Evolutionary conservation across 257 asterid species (phyloP), one percentile per base, ranked within the genome.

Genomic region (Ballota nigra): DNA sequence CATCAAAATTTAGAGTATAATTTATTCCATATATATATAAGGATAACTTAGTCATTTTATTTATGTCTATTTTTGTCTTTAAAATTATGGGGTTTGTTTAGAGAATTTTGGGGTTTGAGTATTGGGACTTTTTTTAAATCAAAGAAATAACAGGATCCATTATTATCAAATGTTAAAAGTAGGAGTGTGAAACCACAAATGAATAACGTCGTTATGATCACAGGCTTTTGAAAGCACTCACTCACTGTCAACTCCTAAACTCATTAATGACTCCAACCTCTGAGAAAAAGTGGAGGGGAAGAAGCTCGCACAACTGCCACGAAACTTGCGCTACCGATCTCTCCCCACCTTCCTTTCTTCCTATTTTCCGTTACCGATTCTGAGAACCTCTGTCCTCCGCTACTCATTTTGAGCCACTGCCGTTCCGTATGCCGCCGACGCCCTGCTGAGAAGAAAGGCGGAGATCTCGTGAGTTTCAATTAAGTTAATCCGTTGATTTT

Each of bases 201-300:
- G 58, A 70, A 45, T 76, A 76, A 76, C 80, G 76, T 70, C 59
- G 78, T 73, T 69, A 71, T 80, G 83, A 80, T 80, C 81, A 80
- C 84, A 77, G 70, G 81, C 79, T 76, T 73, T 76, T 59, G 66
- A 68, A 73, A 73, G 67, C 64, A 57, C 69, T 58, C 58, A 49
- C 68, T 60, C 78, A 24, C 56, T 47, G 74, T 53, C 80, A 36
- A 29, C 76, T 56, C 79, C 19, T 24, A 9, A 64, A 33, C 78
- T 58, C 84, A 76, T 77, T 63, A 73, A 68, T 80, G 79, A 80
- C 70, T 52, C 31, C 64, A 49, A 43, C 71, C 75, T 74, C 73
- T 1, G 19, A 20, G 36, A 47, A 63, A 68, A 75, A 29, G 26
- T 31, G 53, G 56, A 38, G 40, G 56, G 29, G 49, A 62, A 68